Evolutionary conservation across 768 basidiomycete genomes (phyloP).

Genomic region (Tricholoma sp.): DNA sequence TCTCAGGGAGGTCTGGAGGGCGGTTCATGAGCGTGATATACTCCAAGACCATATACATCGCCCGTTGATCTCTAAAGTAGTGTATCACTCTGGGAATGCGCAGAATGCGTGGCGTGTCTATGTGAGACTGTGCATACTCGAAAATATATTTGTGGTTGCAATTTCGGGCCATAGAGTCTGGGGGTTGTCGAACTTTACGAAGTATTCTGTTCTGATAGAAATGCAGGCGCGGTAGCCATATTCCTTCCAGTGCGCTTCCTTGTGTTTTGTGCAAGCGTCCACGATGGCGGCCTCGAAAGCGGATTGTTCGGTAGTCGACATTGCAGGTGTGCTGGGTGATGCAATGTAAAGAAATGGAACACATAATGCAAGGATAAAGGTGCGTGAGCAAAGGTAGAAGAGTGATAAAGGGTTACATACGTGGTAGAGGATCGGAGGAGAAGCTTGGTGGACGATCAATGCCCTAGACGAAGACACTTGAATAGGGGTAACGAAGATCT

Average conservation of each 20-base stretch:
- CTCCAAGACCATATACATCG: constrained; percentile 24
- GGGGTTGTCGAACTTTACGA: background rate
- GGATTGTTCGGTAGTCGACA: no score
- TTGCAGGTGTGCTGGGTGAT: no score
- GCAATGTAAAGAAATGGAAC: no score
- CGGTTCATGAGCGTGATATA: constrained; percentile 15
- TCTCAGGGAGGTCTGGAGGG: constrained; percentile 6
- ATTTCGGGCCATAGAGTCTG: background rate
- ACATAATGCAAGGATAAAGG: background rate
- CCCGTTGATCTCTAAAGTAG: constrained; percentile 13
- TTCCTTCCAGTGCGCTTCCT: background rate
- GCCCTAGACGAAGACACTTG: background rate
- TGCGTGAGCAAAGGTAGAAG: background rate
- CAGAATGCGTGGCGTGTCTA: constrained; percentile 17
- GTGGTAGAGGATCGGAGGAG: background rate
- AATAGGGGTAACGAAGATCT: background rate
- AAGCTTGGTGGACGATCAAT: background rate
- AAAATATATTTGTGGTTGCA: constrained; percentile 20
- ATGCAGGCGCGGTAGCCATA: background rate
- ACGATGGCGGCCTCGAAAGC: no score
- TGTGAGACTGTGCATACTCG: constrained; percentile 11
- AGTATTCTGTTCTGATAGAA: background rate
- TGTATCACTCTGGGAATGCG: constrained; percentile 19
- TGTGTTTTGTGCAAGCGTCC: constrained; percentile 1
- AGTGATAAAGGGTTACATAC: background rate